Base-by-base conservation (phyloP, 108 stramenopile genomes). In the Pseudonitzschia pungens region DNA sequence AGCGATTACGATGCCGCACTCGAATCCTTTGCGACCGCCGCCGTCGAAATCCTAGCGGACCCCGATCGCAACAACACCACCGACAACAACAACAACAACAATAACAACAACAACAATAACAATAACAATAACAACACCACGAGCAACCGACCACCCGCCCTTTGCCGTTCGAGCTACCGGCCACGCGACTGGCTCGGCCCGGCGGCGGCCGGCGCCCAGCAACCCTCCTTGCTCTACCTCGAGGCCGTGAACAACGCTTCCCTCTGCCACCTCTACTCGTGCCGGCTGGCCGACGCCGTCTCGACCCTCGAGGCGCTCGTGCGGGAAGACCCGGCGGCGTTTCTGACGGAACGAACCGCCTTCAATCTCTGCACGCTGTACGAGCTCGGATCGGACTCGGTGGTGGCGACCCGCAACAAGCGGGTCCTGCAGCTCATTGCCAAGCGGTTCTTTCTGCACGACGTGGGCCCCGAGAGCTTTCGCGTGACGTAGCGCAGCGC, bases 291-390 rank as follows among this genome's bases (percentile, higher is more conserved):
- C 36, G 66, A 81, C 56, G 86, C 87, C 5, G 84, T 93, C 36
- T 53, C 67, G 29, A 41, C 83, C 50, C 76, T 96, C 81, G 97
- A 97, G 77, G 77, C 70, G 14, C 64, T 95, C 62, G 77, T 96
- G 12, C 88, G 91, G 24, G 86, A 87, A 43, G 83, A 95, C 75
- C 96, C 97, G 7, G 75, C 84, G 1, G 43, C 70, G 52, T 89
- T 82, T 69, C 77, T 97, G 77, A 93, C 92, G 11, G 90, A 95
- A 74, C 86, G 91, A 14, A 72, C 93, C 58, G 89, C 92, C 31
- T 93, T 96, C 75, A 97, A 97, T 75, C 80, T 97, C 40, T 94
- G 97, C 79, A 97, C 94, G 0, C 83, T 97, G 68, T 97, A 97
- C 78, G 97, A 97, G 66, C 77, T 97, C 14, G 84, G 87, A 29